These are phyloP conservation scores for Pascua guehoae DNA, from an alignment of 1,284 basidiomycete species.

Conservation along the genomic window DNA sequence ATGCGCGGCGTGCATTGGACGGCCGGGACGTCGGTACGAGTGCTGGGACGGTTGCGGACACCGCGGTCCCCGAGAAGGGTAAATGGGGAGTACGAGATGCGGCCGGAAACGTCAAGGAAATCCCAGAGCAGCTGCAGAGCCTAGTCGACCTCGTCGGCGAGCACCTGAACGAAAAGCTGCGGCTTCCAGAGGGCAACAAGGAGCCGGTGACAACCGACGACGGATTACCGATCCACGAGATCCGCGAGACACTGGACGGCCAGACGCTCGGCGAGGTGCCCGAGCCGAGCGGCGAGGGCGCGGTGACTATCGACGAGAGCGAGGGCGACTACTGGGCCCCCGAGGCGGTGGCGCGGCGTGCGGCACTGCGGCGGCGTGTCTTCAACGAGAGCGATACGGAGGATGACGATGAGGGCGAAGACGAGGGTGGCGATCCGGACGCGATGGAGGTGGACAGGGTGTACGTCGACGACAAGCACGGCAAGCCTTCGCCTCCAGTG, in stretches of 20 bases:
- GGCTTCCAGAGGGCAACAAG: conserved; percentile 6
- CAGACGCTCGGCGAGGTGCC: conserved; percentile 27
- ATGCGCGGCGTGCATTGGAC: too few species aligned
- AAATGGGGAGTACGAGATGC: background rate
- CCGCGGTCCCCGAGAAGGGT: background rate
- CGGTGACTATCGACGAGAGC: conserved; percentile 9
- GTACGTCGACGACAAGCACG: background rate
- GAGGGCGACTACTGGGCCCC: conserved; percentile 31
- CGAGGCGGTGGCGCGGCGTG: conserved; percentile 31
- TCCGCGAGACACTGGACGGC: conserved; percentile 37
- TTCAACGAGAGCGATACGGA: conserved; percentile 27
- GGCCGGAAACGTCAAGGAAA: conserved; percentile 3
- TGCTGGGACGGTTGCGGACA: too few species aligned
- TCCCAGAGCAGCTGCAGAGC: conserved; percentile 13
- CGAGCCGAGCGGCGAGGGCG: conserved; percentile 6
- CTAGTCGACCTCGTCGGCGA: conserved; percentile 20
- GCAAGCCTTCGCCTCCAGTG: background rate
- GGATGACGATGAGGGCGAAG: conserved; percentile 6
- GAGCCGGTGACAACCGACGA: conserved; percentile 27
- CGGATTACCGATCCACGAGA: conserved; percentile 44
- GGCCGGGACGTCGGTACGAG: too few species aligned
- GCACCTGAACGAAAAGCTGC: conserved; percentile 13
- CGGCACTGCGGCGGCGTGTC: conserved; percentile 25
- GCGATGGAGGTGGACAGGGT: conserved; percentile 8
- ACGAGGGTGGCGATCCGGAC: conserved; percentile 7